Evolutionary conservation across 192 early-diverging fungal species (phyloP).

Genomic region (Paraglomus occultum): DNA sequence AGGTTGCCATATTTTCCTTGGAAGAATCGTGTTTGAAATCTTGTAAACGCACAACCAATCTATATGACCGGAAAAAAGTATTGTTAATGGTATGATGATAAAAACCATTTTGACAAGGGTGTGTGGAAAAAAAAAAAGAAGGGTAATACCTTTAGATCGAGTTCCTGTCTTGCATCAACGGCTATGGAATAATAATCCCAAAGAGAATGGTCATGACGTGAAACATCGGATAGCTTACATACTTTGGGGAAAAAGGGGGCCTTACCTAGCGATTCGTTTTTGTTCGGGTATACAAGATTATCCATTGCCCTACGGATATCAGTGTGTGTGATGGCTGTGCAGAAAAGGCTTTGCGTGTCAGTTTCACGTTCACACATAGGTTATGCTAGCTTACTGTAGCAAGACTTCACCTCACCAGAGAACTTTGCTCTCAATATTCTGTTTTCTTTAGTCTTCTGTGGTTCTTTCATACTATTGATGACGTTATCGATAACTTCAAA

Average conservation of each 20-base stretch:
- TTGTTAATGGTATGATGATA: background rate
- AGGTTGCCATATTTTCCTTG: constrained; percentile 57
- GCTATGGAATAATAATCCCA: constrained; percentile 27
- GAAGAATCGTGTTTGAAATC: constrained; percentile 51
- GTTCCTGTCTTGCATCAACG: constrained; percentile 52
- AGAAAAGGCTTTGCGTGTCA: background rate
- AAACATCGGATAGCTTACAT: background rate
- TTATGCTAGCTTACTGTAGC: no score
- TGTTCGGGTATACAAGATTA: constrained; percentile 48
- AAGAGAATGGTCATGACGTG: background rate
- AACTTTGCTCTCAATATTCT: constrained; percentile 37
- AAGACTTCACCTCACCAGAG: no score
- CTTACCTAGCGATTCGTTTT: constrained; percentile 48
- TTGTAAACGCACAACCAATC: constrained; percentile 41
- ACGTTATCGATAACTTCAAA: constrained; percentile 49
- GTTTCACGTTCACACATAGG: background rate
- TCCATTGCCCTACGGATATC: constrained; percentile 48
- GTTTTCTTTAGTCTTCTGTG: constrained; percentile 26
- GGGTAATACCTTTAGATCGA: constrained; percentile 55
- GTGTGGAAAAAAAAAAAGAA: constrained; percentile 37
- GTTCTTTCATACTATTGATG: constrained; percentile 35
- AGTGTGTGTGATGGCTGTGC: constrained; percentile 31
- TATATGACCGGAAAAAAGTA: constrained; percentile 10
- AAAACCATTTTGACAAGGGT: background rate
- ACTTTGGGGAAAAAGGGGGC: no score